A percentile compares a stretch with the other conserved stretches of the same genome.
phyloP scores from a whole-genome alignment of 2,329 filamentous ascomycete species.

The Diaporthe sp. region DNA sequence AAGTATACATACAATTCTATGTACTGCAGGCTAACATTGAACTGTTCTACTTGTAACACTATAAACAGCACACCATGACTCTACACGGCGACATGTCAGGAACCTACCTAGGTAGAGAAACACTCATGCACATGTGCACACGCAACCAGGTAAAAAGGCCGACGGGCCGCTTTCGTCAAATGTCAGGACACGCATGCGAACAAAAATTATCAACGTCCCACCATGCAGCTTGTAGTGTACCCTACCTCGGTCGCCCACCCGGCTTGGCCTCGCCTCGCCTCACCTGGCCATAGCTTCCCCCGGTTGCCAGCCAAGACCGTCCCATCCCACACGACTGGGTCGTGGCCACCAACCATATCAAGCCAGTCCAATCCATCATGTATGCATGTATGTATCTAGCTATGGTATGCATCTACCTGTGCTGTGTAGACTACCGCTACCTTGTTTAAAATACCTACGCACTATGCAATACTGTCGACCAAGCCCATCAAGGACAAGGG shows the following conservation, averaged over 20 bases:
- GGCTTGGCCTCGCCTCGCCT: background rate
- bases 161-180: background rate
- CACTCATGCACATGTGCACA: background rate
- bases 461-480: too few species aligned
- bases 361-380: background rate
- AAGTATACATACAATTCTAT: background rate
- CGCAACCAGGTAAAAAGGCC: background rate
- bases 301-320: background rate
- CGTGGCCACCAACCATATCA: background rate
- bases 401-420: too few species aligned
- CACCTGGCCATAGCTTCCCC: background rate
- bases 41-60: background rate
- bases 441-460: too few species aligned
- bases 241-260: slow-evolving; percentile 2
- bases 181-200: background rate
- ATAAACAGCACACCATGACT: background rate
- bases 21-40: background rate
- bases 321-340: background rate
- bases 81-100: background rate
- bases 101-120: background rate
- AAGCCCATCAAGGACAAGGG: background rate
- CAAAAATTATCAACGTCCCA: background rate
- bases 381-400: background rate
- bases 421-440: too few species aligned
- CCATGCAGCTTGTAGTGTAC: too few species aligned